Evolutionary conservation across 768 basidiomycete genomes (phyloP).

Genomic region (Pleurotus platypus): DNA sequence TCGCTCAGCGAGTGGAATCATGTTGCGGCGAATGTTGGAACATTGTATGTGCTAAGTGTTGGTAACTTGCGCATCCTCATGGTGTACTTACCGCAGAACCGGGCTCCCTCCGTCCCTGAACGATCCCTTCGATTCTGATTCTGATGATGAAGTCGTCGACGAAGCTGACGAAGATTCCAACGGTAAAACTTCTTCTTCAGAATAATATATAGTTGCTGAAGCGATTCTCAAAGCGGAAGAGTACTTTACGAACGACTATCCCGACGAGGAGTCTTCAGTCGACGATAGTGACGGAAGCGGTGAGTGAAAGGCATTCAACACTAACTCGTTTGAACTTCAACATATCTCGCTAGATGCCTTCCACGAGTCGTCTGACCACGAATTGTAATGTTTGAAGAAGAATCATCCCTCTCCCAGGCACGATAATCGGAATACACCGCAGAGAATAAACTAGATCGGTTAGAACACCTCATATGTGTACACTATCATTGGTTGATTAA

Average conservation of each 20-base stretch:
- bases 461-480: too few relatives aligned
- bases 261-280: slow-evolving; percentile 48
- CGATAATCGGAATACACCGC: too few relatives aligned
- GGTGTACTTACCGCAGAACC: slow-evolving; percentile 35
- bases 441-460: too few relatives aligned
- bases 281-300: too few relatives aligned
- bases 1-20: slow-evolving; percentile 55
- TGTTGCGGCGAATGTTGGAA: slow-evolving; percentile 53
- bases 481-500: too few relatives aligned
- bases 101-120: slow-evolving; percentile 58
- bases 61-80: not conserved
- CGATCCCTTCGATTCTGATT: slow-evolving; percentile 53
- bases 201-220: not conserved
- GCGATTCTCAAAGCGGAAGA: slow-evolving; percentile 56
- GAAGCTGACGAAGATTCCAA: slow-evolving; percentile 86
- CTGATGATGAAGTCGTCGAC: slow-evolving; percentile 64
- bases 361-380: too few relatives aligned
- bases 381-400: too few relatives aligned
- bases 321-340: too few relatives aligned
- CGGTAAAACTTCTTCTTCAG: slow-evolving; percentile 36
- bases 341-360: too few relatives aligned
- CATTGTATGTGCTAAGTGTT: slow-evolving; percentile 37
- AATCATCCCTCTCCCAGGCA: too few relatives aligned
- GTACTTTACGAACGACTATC: slow-evolving; percentile 84
- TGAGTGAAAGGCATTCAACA: too few relatives aligned